Base-by-base conservation (phyloP, 2,329 filamentous ascomycete genomes). In the Allantophomopsis cytisporea region DNA sequence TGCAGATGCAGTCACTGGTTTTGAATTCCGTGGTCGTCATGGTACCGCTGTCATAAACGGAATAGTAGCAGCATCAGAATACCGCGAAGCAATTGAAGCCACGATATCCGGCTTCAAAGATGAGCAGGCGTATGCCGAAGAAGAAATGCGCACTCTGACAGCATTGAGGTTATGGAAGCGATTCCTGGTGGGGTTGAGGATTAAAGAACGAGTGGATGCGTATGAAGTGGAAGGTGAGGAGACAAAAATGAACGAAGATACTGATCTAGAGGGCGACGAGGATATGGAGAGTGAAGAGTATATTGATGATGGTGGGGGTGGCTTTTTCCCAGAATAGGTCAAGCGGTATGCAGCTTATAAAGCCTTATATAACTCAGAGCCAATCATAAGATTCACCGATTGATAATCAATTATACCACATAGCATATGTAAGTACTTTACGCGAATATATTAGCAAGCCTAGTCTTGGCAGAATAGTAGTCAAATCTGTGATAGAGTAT, bases 1-100 rank as follows among this genome's bases (percentile, higher is more conserved):
- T 56, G 85, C 85, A 2, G 85, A 89, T 23, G 91, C 91, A 0
- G 75, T 98, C 5, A 91, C 81, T 1, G 89, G 89, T 0, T 98
- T 96, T 52, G 70, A 80, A 31, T 98, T 96, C 61, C 80, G 76
- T 53, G 87, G 87, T 1, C 75, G 85, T 2, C 79, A 85, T 41
- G 89, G 89, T 13, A 95, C 86, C 2, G 87, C 91, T 1, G 71
- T 95, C 2, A 61, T 91, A 2, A 71, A 75, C 31, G 91, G 91
- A 2, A 72, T 81, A 1, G 76, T 98, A 1, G 76, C 94, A 1
- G 80, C 87, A 0, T 55, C 60, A 13, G 81, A 89, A 54, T 75
- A 78, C 44, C 68, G 65, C 7, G 83, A 88, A 40, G 87, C 82
- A 0, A 68, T 95, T 1, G 62, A 72, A 41, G 77, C 74, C 4